Conservation (phyloP, 306 rosid genomes). For the Datisca glomerata region DNA sequence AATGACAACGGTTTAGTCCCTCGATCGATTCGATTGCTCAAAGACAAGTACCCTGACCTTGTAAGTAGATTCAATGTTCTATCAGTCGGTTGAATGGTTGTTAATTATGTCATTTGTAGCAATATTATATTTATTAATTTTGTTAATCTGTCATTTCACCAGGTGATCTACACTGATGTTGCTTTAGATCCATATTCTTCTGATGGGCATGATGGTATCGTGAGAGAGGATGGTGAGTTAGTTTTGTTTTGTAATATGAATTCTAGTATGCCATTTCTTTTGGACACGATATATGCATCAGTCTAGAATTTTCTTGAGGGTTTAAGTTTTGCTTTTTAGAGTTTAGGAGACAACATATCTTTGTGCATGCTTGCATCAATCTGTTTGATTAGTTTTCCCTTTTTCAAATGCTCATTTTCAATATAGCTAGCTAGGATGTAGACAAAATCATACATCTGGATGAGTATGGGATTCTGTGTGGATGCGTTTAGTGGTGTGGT, state of each 20-base stretch:
- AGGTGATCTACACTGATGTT: conserved; percentile 92
- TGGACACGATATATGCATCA: no score
- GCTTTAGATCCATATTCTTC: conserved; percentile 96
- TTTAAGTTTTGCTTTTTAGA: background rate
- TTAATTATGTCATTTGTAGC: no score
- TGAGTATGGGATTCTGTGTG: no score
- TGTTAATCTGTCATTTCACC: conserved; percentile 9
- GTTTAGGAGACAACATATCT: no score
- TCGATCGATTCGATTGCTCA: conserved; percentile 74
- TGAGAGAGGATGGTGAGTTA: conserved; percentile 82
- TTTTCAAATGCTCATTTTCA: background rate
- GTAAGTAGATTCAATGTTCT: conserved; percentile 60
- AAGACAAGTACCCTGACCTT: conserved; percentile 88
- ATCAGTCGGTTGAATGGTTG: no score
- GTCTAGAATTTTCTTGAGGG: background rate
- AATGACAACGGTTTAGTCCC: conserved; percentile 86
- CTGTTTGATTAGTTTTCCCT: background rate
- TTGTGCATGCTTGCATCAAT: no score
- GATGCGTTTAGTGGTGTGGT: no score
- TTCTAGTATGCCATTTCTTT: no score
- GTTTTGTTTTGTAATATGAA: no score
- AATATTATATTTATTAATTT: conserved; percentile 4
- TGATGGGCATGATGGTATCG: conserved; percentile 96
- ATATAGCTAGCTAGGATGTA: background rate
- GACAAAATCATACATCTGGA: background rate